Percentiles rank a stretch among this genome's conserved stretches.
Evolutionary conservation across 2,329 filamentous ascomycete genomes (phyloP).

Genomic region (Penicillium digitatum): DNA sequence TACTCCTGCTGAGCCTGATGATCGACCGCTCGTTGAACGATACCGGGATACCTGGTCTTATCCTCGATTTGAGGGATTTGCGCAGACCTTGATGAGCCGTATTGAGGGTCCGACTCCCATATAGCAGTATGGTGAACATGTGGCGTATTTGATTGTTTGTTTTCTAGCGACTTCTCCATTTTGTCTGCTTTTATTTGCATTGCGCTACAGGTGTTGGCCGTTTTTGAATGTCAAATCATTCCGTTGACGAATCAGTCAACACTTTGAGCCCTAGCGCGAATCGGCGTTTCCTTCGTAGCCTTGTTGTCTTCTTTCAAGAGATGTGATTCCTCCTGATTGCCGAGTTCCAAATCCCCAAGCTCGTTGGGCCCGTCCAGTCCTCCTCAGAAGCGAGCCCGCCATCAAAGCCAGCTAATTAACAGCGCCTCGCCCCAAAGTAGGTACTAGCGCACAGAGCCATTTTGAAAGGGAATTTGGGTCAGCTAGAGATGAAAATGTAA

Average conservation of each 20-base stretch:
- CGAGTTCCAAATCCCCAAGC: conserved; percentile 2
- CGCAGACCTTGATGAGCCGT: conserved; percentile 30
- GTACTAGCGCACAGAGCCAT: background rate
- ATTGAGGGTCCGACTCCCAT: conserved; percentile 23
- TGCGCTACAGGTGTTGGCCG: conserved; percentile 11
- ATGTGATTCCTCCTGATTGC: background rate
- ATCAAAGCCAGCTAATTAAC: background rate
- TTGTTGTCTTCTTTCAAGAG: conserved; percentile 3
- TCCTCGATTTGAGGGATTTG: conserved; percentile 42
- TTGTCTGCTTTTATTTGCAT: conserved; percentile 6
- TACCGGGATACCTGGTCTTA: conserved; percentile 46
- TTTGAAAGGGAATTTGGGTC: background rate
- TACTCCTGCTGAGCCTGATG: conserved; percentile 21
- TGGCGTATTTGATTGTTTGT: background rate
- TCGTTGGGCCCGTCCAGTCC: conserved; percentile 4
- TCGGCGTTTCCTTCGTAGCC: background rate
- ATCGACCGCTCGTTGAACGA: conserved; percentile 40
- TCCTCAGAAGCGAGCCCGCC: background rate
- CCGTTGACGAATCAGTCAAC: background rate
- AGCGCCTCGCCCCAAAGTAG: background rate
- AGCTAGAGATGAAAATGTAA: conserved; percentile 3
- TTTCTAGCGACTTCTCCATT: conserved; percentile 6
- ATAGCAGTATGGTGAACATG: background rate
- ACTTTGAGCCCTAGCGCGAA: background rate
- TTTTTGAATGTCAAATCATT: background rate